Conservation (phyloP, 495 filamentous ascomycete species). For the Lasiosphaeriaceae sp. region DNA sequence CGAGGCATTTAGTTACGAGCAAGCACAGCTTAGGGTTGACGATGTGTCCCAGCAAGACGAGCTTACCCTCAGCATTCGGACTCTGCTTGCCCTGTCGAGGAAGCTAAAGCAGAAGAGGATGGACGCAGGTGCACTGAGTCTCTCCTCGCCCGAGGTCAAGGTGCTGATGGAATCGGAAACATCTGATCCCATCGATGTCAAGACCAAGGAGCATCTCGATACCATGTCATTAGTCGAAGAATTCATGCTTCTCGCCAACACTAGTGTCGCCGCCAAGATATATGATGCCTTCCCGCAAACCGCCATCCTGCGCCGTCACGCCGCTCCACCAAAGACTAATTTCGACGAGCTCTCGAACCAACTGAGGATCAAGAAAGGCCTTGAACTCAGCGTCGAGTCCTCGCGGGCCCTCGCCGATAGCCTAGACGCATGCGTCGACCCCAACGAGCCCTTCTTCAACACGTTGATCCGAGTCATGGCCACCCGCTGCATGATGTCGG, state of each 20-base stretch:
- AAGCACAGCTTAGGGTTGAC: constrained; percentile 90
- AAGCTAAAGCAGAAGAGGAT: constrained; percentile 93
- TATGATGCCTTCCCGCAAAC: constrained; percentile 91
- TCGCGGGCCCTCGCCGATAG: constrained; percentile 89
- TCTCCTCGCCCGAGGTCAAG: constrained; percentile 92
- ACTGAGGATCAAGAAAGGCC: constrained; percentile 73
- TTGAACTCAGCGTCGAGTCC: constrained; percentile 75
- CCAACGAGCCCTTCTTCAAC: constrained; percentile 94
- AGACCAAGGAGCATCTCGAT: constrained; percentile 88
- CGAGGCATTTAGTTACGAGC: constrained; percentile 96
- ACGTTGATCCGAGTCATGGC: constrained; percentile 95
- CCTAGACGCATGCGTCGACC: constrained; percentile 77
- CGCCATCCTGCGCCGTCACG: constrained; percentile 87
- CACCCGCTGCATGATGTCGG: constrained; percentile 97
- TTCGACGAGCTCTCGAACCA: constrained; percentile 92
- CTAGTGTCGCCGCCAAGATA: constrained; percentile 81
- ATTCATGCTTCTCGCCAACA: constrained; percentile 99
- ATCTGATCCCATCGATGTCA: constrained; percentile 91
- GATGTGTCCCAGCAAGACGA: constrained; percentile 81
- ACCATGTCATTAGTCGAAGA: constrained; percentile 98
- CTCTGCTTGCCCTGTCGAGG: constrained; percentile 81
- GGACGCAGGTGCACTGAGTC: constrained; percentile 90
- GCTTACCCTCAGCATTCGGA: constrained; percentile 85
- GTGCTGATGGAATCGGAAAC: constrained; percentile 92
- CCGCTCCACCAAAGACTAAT: constrained; percentile 86